phyloP scores from a whole-genome alignment of 169 alveolate genomes.

The Cyclospora cayetanensis region DNA sequence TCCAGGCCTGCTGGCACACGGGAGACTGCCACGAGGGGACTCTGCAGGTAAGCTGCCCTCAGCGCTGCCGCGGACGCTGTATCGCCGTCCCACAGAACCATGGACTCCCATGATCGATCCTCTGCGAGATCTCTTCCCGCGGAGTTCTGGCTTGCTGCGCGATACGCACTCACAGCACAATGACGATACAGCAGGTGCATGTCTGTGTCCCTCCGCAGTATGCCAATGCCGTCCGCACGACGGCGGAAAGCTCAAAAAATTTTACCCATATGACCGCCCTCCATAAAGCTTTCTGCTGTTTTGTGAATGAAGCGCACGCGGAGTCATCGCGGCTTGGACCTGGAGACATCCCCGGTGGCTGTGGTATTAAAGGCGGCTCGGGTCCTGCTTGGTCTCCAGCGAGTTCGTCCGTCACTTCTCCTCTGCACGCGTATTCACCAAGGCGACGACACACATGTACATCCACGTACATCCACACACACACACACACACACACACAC shows the following conservation, averaged over 20 bases:
- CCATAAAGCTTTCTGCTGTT: too few species aligned
- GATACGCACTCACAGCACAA: background rate
- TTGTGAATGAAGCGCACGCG: too few species aligned
- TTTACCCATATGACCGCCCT: too few species aligned
- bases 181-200: too few species aligned
- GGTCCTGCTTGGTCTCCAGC: constrained; percentile 19
- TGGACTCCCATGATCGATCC: constrained; percentile 9
- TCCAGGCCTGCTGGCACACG: background rate
- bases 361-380: too few species aligned
- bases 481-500: background rate
- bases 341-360: background rate
- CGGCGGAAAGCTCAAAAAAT: too few species aligned
- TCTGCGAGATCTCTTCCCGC: background rate
- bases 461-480: background rate
- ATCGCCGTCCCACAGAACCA: background rate
- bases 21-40: background rate
- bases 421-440: constrained; percentile 4
- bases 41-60: background rate
- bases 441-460: background rate
- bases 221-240: too few species aligned
- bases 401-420: background rate
- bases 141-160: background rate
- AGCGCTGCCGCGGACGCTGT: background rate
- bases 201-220: too few species aligned
- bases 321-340: constrained; percentile 15